Conservation (phyloP, 371 early-diverging fungal genomes). For the Lichtheimia hyalospora region DNA sequence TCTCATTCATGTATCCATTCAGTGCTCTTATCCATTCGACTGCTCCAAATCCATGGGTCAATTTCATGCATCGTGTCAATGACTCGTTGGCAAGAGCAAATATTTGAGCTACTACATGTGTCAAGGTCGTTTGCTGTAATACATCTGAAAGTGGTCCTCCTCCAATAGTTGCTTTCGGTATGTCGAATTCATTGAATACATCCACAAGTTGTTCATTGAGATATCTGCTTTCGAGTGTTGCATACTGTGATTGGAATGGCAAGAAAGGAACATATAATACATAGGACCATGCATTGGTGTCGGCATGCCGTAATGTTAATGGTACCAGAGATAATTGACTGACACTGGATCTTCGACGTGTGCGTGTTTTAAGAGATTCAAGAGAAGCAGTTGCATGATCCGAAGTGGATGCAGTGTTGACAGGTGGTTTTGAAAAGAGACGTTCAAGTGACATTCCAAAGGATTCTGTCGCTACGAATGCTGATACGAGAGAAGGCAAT, state of each 20-base stretch:
- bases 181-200: conserved; percentile 22
- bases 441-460: conserved; percentile 59
- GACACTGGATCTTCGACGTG: conserved; percentile 19
- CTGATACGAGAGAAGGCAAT: conserved; percentile 33
- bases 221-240: conserved; percentile 49
- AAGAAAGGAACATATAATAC: conserved; percentile 63
- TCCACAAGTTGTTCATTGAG: conserved; percentile 26
- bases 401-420: conserved; percentile 22
- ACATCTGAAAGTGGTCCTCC: conserved; percentile 7
- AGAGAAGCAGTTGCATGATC: conserved; percentile 8
- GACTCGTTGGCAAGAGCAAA: conserved; percentile 47
- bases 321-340: conserved; percentile 17
- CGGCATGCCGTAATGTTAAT: conserved; percentile 24
- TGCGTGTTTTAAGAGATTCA: conserved; percentile 14
- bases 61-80: conserved; percentile 50
- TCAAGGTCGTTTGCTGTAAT: neutral
- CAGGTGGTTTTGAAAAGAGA: conserved; percentile 47
- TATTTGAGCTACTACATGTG: conserved; percentile 33
- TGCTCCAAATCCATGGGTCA: conserved; percentile 67
- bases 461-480: conserved; percentile 49
- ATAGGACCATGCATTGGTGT: conserved; percentile 51
- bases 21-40: conserved; percentile 53
- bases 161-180: conserved; percentile 7
- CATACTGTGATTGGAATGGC: conserved; percentile 63
- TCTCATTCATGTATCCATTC: conserved; percentile 48